Conservation (phyloP, 2,329 filamentous ascomycete species). For the Mollisiaceae sp. region DNA sequence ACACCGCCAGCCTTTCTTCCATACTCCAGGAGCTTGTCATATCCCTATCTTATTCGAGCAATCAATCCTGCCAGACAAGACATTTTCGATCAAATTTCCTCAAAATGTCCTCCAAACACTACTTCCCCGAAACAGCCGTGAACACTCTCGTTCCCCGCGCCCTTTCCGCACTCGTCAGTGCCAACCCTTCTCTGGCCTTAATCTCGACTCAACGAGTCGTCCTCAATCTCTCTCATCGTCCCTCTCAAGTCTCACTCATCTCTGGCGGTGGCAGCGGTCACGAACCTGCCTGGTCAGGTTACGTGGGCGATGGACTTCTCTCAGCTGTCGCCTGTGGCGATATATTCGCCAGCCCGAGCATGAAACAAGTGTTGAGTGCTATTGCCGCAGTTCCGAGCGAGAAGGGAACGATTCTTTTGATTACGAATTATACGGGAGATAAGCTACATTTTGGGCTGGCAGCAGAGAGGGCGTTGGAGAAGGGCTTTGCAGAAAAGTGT, state of each 20-base stretch:
- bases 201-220: constrained; percentile 54
- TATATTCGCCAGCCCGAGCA: constrained; percentile 67
- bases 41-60: not conserved
- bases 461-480: constrained; percentile 42
- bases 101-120: constrained; percentile 58
- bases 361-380: constrained; percentile 65
- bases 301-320: constrained; percentile 66
- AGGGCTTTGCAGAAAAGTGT: constrained; percentile 53
- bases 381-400: constrained; percentile 60
- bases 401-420: constrained; percentile 62
- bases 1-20: not conserved
- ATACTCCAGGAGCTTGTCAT: not conserved
- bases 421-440: constrained; percentile 60
- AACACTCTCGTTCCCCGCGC: constrained; percentile 52
- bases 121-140: constrained; percentile 55
- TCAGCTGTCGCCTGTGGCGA: constrained; percentile 64
- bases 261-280: constrained; percentile 41
- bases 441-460: constrained; percentile 50
- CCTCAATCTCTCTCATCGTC: constrained; percentile 49
- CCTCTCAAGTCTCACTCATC: constrained; percentile 32
- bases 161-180: constrained; percentile 51
- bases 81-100: not conserved
- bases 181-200: constrained; percentile 51
- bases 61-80: not conserved
- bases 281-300: constrained; percentile 63